phyloP scores from a whole-genome alignment of 257 asterid genomes.

The Solanum dulcamara region DNA sequence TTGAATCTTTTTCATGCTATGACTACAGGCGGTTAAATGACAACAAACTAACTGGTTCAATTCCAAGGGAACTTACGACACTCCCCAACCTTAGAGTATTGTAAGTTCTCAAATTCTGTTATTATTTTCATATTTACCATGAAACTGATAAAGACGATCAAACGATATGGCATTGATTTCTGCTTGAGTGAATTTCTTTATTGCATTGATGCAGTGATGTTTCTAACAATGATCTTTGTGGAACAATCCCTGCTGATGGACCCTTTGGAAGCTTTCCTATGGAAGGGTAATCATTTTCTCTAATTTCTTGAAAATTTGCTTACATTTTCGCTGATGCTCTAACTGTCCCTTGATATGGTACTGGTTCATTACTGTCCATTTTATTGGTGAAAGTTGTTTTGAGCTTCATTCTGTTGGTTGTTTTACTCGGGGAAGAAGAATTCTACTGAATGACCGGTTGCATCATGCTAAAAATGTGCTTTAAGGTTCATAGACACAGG shows the following conservation, averaged over 20 bases:
- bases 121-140: not conserved
- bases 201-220: constrained; percentile 52
- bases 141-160: not conserved
- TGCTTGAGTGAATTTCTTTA: not conserved
- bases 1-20: not conserved
- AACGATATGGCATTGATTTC: not conserved
- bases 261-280: constrained; percentile 58
- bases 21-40: constrained; percentile 52
- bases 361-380: not conserved
- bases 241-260: constrained; percentile 88
- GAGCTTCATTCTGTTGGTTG: not conserved
- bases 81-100: constrained; percentile 58
- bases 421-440: not conserved
- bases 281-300: constrained; percentile 51
- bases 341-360: not conserved
- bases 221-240: constrained; percentile 72
- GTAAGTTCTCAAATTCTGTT: constrained; percentile 31
- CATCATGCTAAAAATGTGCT: not conserved
- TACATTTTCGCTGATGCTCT: not conserved
- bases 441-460: not conserved
- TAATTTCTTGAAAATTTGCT: not conserved
- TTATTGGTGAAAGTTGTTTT: not conserved
- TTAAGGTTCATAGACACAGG: not conserved
- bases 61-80: constrained; percentile 77
- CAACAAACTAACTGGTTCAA: constrained; percentile 72